A percentile compares a stretch with the other conserved stretches of the same genome.
These are phyloP conservation scores for Sporobolomyces pararoseus DNA, from an alignment of 768 basidiomycete species.

Conservation along the genomic window DNA sequence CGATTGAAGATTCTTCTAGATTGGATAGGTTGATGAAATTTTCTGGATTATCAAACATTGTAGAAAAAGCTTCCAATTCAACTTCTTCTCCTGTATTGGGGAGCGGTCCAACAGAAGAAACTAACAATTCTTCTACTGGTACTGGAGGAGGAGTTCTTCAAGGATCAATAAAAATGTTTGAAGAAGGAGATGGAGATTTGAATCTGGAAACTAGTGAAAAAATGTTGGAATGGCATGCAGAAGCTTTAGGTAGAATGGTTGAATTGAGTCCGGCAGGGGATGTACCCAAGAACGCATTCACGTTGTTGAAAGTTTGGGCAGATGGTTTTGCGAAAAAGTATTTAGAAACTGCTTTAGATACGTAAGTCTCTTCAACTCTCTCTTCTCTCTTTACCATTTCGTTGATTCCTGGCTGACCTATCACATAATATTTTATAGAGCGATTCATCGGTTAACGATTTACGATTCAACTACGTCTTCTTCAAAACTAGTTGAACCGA, in stretches of 20 bases:
- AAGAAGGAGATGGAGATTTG: constrained; percentile 80
- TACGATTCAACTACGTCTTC: no score
- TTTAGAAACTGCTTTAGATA: constrained; percentile 85
- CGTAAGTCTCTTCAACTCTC: constrained; percentile 57
- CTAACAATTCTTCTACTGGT: no score
- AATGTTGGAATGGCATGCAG: constrained; percentile 97
- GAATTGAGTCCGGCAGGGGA: constrained; percentile 78
- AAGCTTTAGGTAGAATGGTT: constrained; percentile 88
- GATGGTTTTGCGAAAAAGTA: constrained; percentile 79
- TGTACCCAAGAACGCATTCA: constrained; percentile 81
- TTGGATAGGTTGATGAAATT: constrained; percentile 57
- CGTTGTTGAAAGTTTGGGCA: constrained; percentile 74
- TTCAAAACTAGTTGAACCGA: constrained; percentile 83
- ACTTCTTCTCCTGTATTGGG: constrained; percentile 10
- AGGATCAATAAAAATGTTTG: constrained; percentile 56
- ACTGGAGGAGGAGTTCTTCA: no score
- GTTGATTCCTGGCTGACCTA: neutral
- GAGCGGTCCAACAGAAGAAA: no score
- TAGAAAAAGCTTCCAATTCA: constrained; percentile 18
- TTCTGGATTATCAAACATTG: constrained; percentile 60
- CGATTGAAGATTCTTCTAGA: constrained; percentile 36
- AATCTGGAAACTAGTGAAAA: constrained; percentile 73
- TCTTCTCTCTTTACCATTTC: neutral
- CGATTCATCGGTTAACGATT: constrained; percentile 65
- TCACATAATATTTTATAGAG: constrained; percentile 52